Conservation (phyloP, 257 asterid species). For the Solanum sparsipilum region DNA sequence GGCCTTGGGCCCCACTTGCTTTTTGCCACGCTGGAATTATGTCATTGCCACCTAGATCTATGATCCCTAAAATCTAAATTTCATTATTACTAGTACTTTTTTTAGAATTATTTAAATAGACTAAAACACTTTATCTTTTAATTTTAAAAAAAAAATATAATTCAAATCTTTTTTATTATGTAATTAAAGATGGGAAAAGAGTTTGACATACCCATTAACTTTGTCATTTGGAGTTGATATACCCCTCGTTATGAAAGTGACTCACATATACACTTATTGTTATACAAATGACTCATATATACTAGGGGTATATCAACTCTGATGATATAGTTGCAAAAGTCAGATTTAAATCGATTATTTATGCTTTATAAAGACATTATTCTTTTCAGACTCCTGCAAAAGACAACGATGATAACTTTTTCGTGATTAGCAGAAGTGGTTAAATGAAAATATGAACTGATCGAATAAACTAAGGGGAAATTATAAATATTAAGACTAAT, state of each 20-base stretch:
- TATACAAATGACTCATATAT: too few species aligned
- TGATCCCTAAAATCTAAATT: background rate
- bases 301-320: too few species aligned
- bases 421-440: background rate
- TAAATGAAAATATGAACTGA: background rate
- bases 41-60: conserved; percentile 20
- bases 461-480: background rate
- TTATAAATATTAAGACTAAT: background rate
- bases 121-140: background rate
- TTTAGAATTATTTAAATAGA: background rate
- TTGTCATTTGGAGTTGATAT: too few species aligned
- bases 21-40: conserved; percentile 39
- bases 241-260: too few species aligned
- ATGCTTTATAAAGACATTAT: background rate
- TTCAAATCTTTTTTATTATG: background rate
- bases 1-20: conserved; percentile 21
- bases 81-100: background rate
- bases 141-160: too few species aligned
- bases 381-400: too few species aligned
- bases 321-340: background rate
- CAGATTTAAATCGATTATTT: background rate
- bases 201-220: too few species aligned
- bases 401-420: background rate
- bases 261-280: too few species aligned
- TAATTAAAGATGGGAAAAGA: background rate